These are phyloP conservation scores for Chloranthus sessilifolius DNA, from an alignment of 164 flowering plant genomes.

Conservation along the genomic window DNA sequence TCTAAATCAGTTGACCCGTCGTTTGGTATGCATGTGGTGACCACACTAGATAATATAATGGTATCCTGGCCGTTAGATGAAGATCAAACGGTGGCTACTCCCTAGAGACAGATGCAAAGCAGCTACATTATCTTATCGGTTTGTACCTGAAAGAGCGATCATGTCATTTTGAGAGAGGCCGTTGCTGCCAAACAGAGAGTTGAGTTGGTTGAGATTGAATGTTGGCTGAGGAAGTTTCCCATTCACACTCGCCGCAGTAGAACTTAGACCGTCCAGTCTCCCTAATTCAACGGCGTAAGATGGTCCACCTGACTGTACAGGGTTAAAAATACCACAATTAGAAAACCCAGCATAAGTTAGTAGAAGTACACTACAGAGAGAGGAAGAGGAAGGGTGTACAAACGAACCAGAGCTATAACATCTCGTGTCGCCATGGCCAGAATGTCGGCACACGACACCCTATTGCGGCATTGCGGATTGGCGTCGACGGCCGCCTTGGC, in stretches of 20 bases:
- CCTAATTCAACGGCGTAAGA: constrained; percentile 75
- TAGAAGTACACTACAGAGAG: background rate
- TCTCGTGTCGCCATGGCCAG: constrained; percentile 82
- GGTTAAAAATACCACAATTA: background rate
- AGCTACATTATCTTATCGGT: no score
- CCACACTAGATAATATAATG: no score
- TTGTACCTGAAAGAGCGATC: constrained; percentile 92
- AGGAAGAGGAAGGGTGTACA: background rate
- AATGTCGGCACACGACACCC: constrained; percentile 92
- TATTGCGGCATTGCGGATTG: constrained; percentile 47
- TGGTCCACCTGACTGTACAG: constrained; percentile 74
- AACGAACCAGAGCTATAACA: constrained; percentile 43
- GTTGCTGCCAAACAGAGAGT: constrained; percentile 45
- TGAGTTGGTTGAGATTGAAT: constrained; percentile 62
- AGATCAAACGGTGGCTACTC: no score
- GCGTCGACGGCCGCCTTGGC: constrained; percentile 79
- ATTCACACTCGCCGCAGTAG: constrained; percentile 47
- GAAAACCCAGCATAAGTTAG: background rate
- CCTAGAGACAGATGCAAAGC: no score
- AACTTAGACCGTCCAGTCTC: constrained; percentile 62
- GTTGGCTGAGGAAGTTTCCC: constrained; percentile 65
- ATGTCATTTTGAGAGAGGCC: constrained; percentile 68
- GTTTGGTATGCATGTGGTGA: no score
- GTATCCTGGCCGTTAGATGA: no score
- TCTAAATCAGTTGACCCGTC: no score